These are phyloP conservation scores for Sphagnum magellanicum DNA, from an alignment of 228 moss, liverwort and hornwort species.

Conservation along the genomic window DNA sequence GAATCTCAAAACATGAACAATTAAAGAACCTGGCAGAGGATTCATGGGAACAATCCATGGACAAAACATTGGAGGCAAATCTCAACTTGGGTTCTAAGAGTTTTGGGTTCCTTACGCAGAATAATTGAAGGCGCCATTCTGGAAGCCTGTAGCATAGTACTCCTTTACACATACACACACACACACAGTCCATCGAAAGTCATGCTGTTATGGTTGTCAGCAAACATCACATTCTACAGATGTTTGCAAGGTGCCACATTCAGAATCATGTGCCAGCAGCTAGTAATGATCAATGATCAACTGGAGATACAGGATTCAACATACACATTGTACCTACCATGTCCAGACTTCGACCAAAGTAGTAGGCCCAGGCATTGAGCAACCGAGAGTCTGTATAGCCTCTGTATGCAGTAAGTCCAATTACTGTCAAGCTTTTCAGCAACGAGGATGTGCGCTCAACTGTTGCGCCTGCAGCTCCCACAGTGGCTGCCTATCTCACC, in stretches of 20 bases:
- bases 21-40: too few relatives aligned
- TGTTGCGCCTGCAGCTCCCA: constrained; percentile 48
- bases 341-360: constrained; percentile 31
- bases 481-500: constrained; percentile 40
- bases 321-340: constrained; percentile 14
- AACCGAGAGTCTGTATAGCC: constrained; percentile 33
- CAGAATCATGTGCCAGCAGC: too few relatives aligned
- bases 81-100: neutral
- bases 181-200: too few relatives aligned
- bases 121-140: constrained; percentile 46
- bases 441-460: constrained; percentile 17
- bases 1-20: too few relatives aligned
- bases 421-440: constrained; percentile 52
- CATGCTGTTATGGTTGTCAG: too few relatives aligned
- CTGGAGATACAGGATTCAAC: neutral
- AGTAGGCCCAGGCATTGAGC: constrained; percentile 48
- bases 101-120: constrained; percentile 17
- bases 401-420: constrained; percentile 52
- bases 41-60: too few relatives aligned
- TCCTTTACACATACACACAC: constrained; percentile 8
- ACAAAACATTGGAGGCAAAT: too few relatives aligned
- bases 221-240: too few relatives aligned
- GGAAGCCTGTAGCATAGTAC: constrained; percentile 29
- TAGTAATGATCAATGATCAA: too few relatives aligned
- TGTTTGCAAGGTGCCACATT: neutral